These are phyloP conservation scores for Glebionis coronaria DNA, from an alignment of 129 eudicot genomes.

Conservation along the genomic window DNA sequence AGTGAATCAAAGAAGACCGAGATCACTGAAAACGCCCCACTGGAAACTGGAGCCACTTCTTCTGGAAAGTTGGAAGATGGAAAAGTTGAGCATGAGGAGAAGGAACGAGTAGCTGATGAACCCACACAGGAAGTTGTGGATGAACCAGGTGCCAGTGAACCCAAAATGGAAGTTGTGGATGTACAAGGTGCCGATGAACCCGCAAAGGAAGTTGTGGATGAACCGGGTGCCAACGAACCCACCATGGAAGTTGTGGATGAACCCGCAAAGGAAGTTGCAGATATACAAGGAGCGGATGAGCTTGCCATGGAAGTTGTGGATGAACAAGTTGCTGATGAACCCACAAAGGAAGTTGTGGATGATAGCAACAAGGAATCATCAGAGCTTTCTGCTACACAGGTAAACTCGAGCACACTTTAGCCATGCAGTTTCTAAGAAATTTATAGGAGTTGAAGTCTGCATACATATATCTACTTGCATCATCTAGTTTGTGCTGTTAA, in stretches of 20 bases:
- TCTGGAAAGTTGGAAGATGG: constrained; percentile 14
- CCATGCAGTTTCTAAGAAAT: background rate
- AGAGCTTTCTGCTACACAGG: constrained; percentile 34
- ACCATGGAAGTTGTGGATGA: constrained; percentile 6
- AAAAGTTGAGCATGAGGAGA: constrained; percentile 14
- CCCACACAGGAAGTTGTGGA: constrained; percentile 5
- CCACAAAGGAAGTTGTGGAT: constrained; percentile 12
- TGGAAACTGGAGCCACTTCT: constrained; percentile 21
- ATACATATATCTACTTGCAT: constrained; percentile 14
- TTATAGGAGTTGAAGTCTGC: background rate
- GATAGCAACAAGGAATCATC: constrained; percentile 20
- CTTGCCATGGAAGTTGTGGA: too few relatives aligned
- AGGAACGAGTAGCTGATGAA: constrained; percentile 22
- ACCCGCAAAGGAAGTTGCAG: constrained; percentile 3
- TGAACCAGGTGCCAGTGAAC: background rate
- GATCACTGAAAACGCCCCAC: constrained; percentile 17
- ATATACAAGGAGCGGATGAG: background rate
- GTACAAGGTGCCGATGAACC: background rate
- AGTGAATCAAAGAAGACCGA: constrained; percentile 4
- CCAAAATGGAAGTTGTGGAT: constrained; percentile 8
- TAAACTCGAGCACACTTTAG: constrained; percentile 9
- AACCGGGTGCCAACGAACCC: background rate
- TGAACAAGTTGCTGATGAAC: constrained; percentile 20
- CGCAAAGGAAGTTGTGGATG: constrained; percentile 11
- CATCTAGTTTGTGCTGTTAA: background rate